Percentiles rank a stretch among this genome's conserved stretches.
phyloP scores from a whole-genome alignment of 106 monocot species.

The Dendrobium officinale region DNA sequence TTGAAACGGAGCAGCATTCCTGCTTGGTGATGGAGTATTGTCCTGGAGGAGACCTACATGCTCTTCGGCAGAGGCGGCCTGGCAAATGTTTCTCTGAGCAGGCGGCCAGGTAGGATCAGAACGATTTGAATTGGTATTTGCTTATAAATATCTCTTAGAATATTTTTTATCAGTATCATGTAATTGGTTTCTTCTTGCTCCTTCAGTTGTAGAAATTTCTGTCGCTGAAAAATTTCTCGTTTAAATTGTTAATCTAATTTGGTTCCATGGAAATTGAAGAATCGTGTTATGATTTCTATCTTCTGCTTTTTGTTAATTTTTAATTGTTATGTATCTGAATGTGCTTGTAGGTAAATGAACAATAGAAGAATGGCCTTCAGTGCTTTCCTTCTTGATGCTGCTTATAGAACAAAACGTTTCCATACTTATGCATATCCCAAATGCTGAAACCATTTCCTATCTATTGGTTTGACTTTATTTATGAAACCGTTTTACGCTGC shows the following conservation, averaged over 20 bases:
- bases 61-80: conserved; percentile 18
- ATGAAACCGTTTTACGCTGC: too few relatives aligned
- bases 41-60: conserved; percentile 22
- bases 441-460: too few relatives aligned
- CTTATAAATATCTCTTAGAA: neutral
- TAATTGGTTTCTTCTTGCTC: too few relatives aligned
- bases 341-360: too few relatives aligned
- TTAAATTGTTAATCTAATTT: neutral
- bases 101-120: conserved; percentile 15
- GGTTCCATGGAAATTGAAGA: neutral
- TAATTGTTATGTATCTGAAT: too few relatives aligned
- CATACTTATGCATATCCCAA: too few relatives aligned
- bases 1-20: conserved; percentile 23
- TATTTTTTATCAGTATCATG: neutral
- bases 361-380: too few relatives aligned
- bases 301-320: too few relatives aligned
- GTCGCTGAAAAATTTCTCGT: neutral
- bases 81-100: conserved; percentile 19
- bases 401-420: too few relatives aligned
- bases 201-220: neutral
- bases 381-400: too few relatives aligned
- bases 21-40: conserved; percentile 32
- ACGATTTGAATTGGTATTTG: neutral
- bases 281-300: neutral
- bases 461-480: too few relatives aligned